These are phyloP conservation scores for Larix kaempferi DNA, from an alignment of 75 land plant species.

Conservation along the genomic window DNA sequence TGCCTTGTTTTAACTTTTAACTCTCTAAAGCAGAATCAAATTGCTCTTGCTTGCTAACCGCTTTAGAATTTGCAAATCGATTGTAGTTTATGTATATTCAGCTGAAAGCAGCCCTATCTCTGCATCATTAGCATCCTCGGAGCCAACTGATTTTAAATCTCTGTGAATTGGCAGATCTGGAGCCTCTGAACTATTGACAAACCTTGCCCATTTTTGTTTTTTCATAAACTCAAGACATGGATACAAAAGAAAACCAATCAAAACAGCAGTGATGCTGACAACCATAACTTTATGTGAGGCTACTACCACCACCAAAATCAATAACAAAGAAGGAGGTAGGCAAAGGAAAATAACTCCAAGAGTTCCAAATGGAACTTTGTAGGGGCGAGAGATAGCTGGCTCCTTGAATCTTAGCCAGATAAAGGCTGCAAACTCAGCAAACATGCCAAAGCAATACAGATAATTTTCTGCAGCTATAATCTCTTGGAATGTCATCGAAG, in stretches of 20 bases:
- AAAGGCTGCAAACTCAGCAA: slow-evolving; percentile 75
- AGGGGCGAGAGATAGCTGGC: slow-evolving; percentile 55
- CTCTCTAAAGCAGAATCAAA: too few species aligned
- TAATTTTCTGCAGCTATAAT: slow-evolving; percentile 71
- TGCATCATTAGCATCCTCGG: too few species aligned
- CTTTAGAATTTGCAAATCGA: too few species aligned
- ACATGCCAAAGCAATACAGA: slow-evolving; percentile 78
- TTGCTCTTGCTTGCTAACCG: too few species aligned
- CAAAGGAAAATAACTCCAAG: slow-evolving; percentile 59
- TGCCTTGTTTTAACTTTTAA: too few species aligned
- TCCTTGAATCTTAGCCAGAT: slow-evolving; percentile 43
- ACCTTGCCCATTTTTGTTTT: slow-evolving; percentile 53
- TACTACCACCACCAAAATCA: slow-evolving; percentile 50
- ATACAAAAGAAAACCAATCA: slow-evolving; percentile 54
- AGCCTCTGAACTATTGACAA: slow-evolving; percentile 34
- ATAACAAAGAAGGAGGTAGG: slow-evolving; percentile 54
- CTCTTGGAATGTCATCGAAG: slow-evolving; percentile 80
- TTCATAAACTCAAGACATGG: slow-evolving; percentile 48
- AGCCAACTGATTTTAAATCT: too few species aligned
- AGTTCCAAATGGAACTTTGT: slow-evolving; percentile 61
- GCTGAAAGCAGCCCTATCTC: too few species aligned
- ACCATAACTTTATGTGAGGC: slow-evolving; percentile 55
- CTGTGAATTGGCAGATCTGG: slow-evolving; percentile 14
- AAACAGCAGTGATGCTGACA: slow-evolving; percentile 40
- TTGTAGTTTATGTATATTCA: too few species aligned